Conservation (phyloP, 163 green algal genomes). For the Chloromonas sp. region DNA sequence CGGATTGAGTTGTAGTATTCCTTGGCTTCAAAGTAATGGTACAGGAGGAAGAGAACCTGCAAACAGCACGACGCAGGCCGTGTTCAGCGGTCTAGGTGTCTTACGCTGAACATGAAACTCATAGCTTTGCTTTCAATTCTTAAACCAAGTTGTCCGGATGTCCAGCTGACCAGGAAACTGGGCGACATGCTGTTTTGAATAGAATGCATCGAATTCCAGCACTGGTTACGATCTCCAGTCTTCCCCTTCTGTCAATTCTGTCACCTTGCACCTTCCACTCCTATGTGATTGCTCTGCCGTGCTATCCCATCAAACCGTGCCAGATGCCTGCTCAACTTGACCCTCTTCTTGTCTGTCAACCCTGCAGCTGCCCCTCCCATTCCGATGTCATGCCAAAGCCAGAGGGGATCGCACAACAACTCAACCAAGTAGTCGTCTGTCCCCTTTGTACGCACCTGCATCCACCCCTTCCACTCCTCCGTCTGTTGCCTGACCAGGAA, state of each 20-base stretch:
- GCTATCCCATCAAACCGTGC: too few relatives aligned
- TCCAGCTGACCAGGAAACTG: too few relatives aligned
- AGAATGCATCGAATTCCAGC: background rate
- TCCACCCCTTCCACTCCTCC: conserved; percentile 98
- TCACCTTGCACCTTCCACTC: too few relatives aligned
- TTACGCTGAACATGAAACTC: too few relatives aligned
- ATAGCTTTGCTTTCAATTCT: too few relatives aligned
- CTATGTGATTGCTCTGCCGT: too few relatives aligned
- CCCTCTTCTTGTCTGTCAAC: background rate
- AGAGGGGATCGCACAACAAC: too few relatives aligned
- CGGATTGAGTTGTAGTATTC: conserved; percentile 96
- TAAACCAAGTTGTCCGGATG: too few relatives aligned
- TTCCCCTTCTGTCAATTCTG: background rate
- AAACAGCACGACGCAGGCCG: conserved; percentile 9
- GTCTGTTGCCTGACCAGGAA: conserved; percentile 89
- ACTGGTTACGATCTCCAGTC: background rate
- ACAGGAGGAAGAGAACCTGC: conserved; percentile 93
- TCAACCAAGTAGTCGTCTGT: too few relatives aligned
- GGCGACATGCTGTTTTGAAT: too few relatives aligned
- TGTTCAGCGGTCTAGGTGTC: background rate
- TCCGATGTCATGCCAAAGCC: too few relatives aligned
- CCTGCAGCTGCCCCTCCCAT: background rate
- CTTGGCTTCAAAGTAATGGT: conserved; percentile 91
- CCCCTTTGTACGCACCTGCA: conserved; percentile 65
- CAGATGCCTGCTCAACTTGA: too few relatives aligned